Evolutionary conservation across 148 eudicot species (phyloP), one percentile per base, ranked within the genome.

Genomic region (Rheum nobile): DNA sequence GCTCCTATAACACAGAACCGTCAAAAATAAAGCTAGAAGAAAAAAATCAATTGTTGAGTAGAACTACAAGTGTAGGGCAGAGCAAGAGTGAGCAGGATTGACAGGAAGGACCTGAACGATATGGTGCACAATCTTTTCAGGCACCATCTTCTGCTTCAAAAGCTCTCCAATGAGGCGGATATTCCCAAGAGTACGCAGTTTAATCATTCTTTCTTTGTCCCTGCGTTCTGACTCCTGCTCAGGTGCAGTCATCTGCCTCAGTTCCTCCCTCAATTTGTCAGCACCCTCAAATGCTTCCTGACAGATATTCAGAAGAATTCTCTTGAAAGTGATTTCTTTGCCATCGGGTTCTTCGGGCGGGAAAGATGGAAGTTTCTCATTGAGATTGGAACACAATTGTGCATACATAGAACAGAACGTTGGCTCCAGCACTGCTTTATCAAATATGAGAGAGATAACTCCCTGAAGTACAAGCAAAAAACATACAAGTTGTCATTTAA

Each of bases 81-180:
- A 41, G 26, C 29, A 37, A 47, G 14, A 44, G 61, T 26, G 32
- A n/a, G 48, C 47, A 37, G 19, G 8, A 61, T 31, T 14, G 8
- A 61, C 12, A 34, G 38, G 0, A 75, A 63, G 34, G 9, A 95
- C 99, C 99, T 87, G 94, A 76, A 88, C 94, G 75, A 96, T 89
- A 79, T 96, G 97, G 83, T 90, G 99, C 74, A 89, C 97, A 75
- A 96, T 90, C 70, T 79, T 96, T 81, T 96, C 97, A 31, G 94
- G 92, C 17, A 96, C 97, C 99, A 96, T 96, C 81, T 84, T 92
- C 81, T 96, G 99, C 86, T 90, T 96, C 79, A 96, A 63, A 82
- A 96, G 99, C 85, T 96, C 99, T n/a, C 99, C 99, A 85, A 96
- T 92, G 41, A 96, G 88, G 75, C 96, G 97, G 22, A 96, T 96